Percentiles rank a stretch among this genome's conserved stretches.
These are phyloP conservation scores for Rhodotorula mucilaginosa DNA, from an alignment of 1,284 basidiomycete species.

Conservation along the genomic window DNA sequence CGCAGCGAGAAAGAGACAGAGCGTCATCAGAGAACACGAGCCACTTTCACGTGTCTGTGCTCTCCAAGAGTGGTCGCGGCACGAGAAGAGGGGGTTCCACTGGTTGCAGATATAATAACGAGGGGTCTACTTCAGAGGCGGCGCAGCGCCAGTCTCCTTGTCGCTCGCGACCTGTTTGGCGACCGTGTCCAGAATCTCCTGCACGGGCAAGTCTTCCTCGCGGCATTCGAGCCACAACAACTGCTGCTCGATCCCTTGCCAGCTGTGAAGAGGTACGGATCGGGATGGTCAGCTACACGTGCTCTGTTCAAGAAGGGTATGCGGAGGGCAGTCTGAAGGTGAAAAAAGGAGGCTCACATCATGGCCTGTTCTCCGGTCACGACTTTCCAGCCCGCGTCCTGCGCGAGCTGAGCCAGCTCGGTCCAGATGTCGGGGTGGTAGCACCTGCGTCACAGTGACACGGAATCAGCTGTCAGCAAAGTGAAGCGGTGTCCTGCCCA, in stretches of 20 bases:
- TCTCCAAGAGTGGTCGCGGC: too few relatives aligned
- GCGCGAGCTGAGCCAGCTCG: slow-evolving; percentile 31
- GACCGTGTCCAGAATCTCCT: slow-evolving; percentile 34
- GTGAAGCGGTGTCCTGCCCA: neutral
- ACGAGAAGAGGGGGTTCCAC: neutral
- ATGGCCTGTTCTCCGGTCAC: slow-evolving; percentile 41
- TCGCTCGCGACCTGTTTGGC: slow-evolving; percentile 35
- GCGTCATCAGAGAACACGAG: too few relatives aligned
- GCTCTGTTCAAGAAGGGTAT: too few relatives aligned
- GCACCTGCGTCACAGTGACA: slow-evolving; percentile 11
- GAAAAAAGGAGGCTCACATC: slow-evolving; percentile 21
- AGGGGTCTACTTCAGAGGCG: slow-evolving; percentile 24
- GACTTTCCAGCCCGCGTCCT: slow-evolving; percentile 40
- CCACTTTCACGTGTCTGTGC: too few relatives aligned
- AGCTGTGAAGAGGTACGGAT: slow-evolving; percentile 5
- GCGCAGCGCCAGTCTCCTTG: slow-evolving; percentile 30
- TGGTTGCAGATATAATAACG: neutral
- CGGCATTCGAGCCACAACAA: slow-evolving; percentile 38
- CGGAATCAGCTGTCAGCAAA: neutral
- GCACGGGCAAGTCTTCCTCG: slow-evolving; percentile 32
- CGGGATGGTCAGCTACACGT: too few relatives aligned
- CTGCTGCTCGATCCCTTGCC: slow-evolving; percentile 43
- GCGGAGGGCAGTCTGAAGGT: too few relatives aligned
- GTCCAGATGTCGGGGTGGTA: slow-evolving; percentile 42
- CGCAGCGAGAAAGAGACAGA: too few relatives aligned